These are phyloP conservation scores for Neocatenulostroma microsporum DNA, from an alignment of 2,329 filamentous ascomycete genomes.

Conservation along the genomic window DNA sequence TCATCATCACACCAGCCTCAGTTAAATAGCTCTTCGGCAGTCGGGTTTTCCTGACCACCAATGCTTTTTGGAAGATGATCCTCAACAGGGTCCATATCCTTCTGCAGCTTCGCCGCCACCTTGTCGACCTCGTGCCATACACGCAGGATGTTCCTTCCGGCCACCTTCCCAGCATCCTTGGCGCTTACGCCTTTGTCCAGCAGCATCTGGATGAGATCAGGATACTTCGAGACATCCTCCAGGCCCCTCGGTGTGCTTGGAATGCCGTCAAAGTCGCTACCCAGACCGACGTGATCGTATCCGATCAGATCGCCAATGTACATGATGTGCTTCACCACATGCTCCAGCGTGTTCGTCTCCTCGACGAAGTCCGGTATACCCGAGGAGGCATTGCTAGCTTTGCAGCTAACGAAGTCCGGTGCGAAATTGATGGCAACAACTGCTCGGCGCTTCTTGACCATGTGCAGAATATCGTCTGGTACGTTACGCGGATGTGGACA, in stretches of 20 bases:
- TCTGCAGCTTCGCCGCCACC: conserved; percentile 60
- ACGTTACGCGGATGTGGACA: conserved; percentile 90
- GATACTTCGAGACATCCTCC: conserved; percentile 79
- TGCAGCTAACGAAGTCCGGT: conserved; percentile 74
- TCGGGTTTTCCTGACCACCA: conserved; percentile 1
- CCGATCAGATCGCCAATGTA: conserved; percentile 78
- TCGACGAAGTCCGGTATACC: conserved; percentile 61
- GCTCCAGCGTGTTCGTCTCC: conserved; percentile 62
- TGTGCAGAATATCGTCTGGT: conserved; percentile 68
- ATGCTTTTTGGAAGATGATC: conserved; percentile 29
- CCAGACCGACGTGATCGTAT: conserved; percentile 79
- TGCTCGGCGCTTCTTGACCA: conserved; percentile 65
- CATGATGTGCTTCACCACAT: conserved; percentile 71
- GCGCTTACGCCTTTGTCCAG: conserved; percentile 66
- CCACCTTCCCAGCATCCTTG: conserved; percentile 63
- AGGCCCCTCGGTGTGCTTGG: conserved; percentile 59
- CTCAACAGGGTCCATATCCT: conserved; percentile 36
- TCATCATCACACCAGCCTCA: too few relatives aligned
- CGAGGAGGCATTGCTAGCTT: conserved; percentile 45
- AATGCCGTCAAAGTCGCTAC: conserved; percentile 85
- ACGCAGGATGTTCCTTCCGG: conserved; percentile 70
- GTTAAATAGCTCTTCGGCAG: too few relatives aligned
- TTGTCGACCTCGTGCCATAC: conserved; percentile 75
- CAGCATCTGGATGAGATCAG: conserved; percentile 67
- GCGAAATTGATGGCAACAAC: conserved; percentile 89